Evolutionary conservation across 2,329 filamentous ascomycete species (phyloP), one percentile per base, ranked within the genome.

Genomic region (Neopestalotiopsis rosae): DNA sequence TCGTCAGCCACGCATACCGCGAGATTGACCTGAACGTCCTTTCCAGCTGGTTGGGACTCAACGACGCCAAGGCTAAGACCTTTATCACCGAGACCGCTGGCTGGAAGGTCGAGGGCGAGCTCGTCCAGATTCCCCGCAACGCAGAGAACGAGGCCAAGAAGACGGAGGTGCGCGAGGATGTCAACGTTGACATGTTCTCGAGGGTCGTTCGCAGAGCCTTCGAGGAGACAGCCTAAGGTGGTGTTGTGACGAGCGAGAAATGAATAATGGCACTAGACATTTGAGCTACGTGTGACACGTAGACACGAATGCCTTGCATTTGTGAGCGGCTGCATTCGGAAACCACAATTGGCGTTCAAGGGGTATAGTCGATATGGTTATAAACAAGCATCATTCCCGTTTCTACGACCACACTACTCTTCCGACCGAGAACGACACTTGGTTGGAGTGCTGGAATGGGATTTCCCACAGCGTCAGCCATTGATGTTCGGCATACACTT

Each of bases 91-190:
- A 95, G 80, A 92, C 95, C 12, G 96, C 92, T 78, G 94, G 92
- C 73, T 99, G 95, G 94, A 89, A 88, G 76, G 87, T 98, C 57
- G 92, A 94, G 70, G 84, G 86, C 38, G 89, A 86, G 42, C 78
- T 84, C 58, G 91, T 98, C 72, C 89, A 89, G 80, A 89, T 99
- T 68, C 96, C 96, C 68, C 86, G 91, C 77, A 99, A 99, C 85
- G 93, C 96, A 79, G 96, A 99, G 84, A 98, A 98, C 81, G 95
- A 98, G 89, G 96, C 94, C 59, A 94, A 97, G 87, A 96, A 96
- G 82, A 92, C 94, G 56, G 93, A 98, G 81, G 97, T 98, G 77
- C 90, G 95, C 76, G 96, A 99, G 87, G 95, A 96, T 73, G 96
- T 99, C 78, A 94, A 92, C 82, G 91, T 97, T 70, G 93, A 96